Evolutionary conservation across 2,329 filamentous ascomycete genomes (phyloP).

Genomic region (Xylaria arbuscula): DNA sequence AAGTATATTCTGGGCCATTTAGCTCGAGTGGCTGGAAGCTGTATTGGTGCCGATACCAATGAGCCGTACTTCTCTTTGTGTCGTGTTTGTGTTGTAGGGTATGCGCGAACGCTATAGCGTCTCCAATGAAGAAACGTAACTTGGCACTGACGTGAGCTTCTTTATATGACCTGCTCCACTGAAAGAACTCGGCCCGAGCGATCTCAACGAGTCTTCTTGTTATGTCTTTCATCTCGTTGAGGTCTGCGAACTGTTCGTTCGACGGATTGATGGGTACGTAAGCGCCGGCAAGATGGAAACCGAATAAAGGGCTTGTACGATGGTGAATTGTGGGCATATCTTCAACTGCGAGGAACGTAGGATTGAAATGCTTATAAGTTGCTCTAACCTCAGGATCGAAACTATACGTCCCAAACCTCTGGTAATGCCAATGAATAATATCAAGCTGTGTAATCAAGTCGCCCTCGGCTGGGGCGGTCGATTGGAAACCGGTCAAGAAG

Average conservation of each 20-base stretch:
- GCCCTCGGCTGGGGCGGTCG: slow-evolving; percentile 48
- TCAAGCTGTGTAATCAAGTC: slow-evolving; percentile 41
- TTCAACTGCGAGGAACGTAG: slow-evolving; percentile 55
- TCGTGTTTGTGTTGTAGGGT: slow-evolving; percentile 57
- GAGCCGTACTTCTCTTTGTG: slow-evolving; percentile 50
- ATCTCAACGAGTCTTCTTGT: slow-evolving; percentile 47
- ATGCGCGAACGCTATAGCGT: slow-evolving; percentile 64
- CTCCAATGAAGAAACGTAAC: slow-evolving; percentile 60
- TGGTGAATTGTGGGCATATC: slow-evolving; percentile 57
- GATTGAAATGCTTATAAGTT: slow-evolving; percentile 52
- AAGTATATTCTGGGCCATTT: slow-evolving; percentile 56
- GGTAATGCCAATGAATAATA: slow-evolving; percentile 49
- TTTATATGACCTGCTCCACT: slow-evolving; percentile 58
- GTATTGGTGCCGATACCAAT: slow-evolving; percentile 57
- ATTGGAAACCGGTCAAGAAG: not conserved
- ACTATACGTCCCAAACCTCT: slow-evolving; percentile 49
- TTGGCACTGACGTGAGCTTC: slow-evolving; percentile 46
- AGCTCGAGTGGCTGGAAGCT: slow-evolving; percentile 53
- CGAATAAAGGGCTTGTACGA: slow-evolving; percentile 61
- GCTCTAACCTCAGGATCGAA: slow-evolving; percentile 30
- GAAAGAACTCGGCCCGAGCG: slow-evolving; percentile 58
- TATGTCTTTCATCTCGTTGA: not conserved
- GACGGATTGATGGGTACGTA: slow-evolving; percentile 50
- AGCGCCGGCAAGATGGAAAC: slow-evolving; percentile 66
- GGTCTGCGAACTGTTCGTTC: slow-evolving; percentile 21